Evolutionary conservation across 1,284 basidiomycete species (phyloP).

Genomic region (Ceratobasidium sp.): DNA sequence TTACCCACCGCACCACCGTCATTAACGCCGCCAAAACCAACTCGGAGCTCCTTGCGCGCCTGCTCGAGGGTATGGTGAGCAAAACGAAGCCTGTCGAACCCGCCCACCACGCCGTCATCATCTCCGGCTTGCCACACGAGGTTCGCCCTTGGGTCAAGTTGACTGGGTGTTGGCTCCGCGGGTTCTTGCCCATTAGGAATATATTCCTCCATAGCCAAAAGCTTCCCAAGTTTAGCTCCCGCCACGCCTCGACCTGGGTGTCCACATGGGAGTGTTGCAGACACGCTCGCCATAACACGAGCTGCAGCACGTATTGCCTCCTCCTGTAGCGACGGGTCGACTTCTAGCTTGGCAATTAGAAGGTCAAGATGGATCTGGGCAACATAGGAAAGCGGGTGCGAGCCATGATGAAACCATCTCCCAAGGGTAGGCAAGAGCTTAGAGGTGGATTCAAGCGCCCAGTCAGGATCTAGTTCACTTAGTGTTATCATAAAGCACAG

Average conservation of each 20-base stretch:
- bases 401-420: slow-evolving; percentile 64
- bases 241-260: slow-evolving; percentile 85
- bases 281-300: slow-evolving; percentile 67
- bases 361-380: slow-evolving; percentile 75
- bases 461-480: slow-evolving; percentile 60
- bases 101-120: slow-evolving; percentile 49
- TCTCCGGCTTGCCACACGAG: slow-evolving; percentile 4
- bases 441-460: slow-evolving; percentile 68
- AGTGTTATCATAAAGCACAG: not conserved
- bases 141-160: slow-evolving; percentile 11
- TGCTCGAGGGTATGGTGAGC: slow-evolving; percentile 70
- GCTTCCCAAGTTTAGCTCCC: slow-evolving; percentile 83
- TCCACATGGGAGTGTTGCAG: slow-evolving; percentile 66
- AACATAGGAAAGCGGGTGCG: slow-evolving; percentile 81
- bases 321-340: slow-evolving; percentile 56
- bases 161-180: not conserved
- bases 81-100: slow-evolving; percentile 67
- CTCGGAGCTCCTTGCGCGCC: slow-evolving; percentile 58
- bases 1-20: slow-evolving; percentile 52
- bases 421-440: slow-evolving; percentile 70
- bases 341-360: slow-evolving; percentile 64
- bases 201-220: slow-evolving; percentile 74
- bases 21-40: slow-evolving; percentile 52
- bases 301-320: slow-evolving; percentile 69
- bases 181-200: slow-evolving; percentile 59